A percentile compares a stretch with the other conserved stretches of the same genome.
phyloP scores from a whole-genome alignment of 345 rosid genomes.

The Corymbia maculata region DNA sequence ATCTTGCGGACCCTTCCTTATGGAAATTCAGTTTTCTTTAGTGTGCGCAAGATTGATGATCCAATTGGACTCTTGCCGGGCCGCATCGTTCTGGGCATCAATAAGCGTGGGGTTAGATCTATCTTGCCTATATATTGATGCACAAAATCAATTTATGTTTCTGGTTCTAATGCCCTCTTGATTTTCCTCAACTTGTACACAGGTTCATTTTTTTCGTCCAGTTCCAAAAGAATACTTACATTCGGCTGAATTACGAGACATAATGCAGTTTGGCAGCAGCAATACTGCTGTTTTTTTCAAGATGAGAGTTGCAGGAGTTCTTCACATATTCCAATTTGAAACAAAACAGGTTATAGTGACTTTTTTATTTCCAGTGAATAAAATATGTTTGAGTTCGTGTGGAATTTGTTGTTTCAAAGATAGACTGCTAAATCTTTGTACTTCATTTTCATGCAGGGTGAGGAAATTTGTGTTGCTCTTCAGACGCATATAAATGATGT shows the following conservation, averaged over 20 bases:
- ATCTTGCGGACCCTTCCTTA: slow-evolving; percentile 78
- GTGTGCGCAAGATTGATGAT: slow-evolving; percentile 95
- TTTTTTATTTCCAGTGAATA: neutral
- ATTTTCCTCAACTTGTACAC: neutral
- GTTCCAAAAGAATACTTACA: slow-evolving; percentile 96
- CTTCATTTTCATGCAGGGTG: slow-evolving; percentile 51
- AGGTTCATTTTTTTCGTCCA: slow-evolving; percentile 98
- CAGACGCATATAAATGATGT: slow-evolving; percentile 99
- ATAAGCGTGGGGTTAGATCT: slow-evolving; percentile 86
- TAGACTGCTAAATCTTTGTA: neutral
- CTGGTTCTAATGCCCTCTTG: neutral
- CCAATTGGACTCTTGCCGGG: slow-evolving; percentile 98
- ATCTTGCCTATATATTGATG: neutral
- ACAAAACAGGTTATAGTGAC: slow-evolving; percentile 70
- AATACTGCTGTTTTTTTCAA: slow-evolving; percentile 95
- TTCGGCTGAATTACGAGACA: slow-evolving; percentile 93
- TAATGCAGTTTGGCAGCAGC: slow-evolving; percentile 99
- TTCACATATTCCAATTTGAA: slow-evolving; percentile 95
- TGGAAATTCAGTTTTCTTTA: slow-evolving; percentile 89
- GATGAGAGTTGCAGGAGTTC: slow-evolving; percentile 99
- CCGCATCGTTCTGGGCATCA: slow-evolving; percentile 82
- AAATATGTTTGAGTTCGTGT: neutral
- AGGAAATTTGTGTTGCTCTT: slow-evolving; percentile 96
- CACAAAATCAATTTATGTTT: neutral
- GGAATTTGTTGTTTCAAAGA: neutral